Evolutionary conservation across 768 basidiomycete genomes (phyloP).

Genomic region (Arthromyces matolae): DNA sequence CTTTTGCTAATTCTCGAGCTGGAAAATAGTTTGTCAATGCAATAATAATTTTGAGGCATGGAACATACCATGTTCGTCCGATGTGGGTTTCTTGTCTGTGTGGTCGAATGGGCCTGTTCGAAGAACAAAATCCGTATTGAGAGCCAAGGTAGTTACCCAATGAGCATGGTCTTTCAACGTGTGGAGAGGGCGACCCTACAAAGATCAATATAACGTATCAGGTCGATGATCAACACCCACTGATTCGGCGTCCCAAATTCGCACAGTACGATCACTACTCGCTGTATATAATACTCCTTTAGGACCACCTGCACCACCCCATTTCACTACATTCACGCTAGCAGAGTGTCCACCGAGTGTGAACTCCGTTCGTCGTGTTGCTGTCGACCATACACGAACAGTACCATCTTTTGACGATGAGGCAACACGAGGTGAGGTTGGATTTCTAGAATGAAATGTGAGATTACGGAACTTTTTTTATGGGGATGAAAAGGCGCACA

Average conservation of each 20-base stretch:
- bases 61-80: constrained; percentile 75
- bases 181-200: constrained; percentile 76
- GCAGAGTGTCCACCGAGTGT: constrained; percentile 91
- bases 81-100: constrained; percentile 68
- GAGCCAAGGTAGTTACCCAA: constrained; percentile 95
- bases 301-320: constrained; percentile 80
- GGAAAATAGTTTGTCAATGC: neutral
- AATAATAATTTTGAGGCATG: neutral
- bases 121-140: constrained; percentile 88
- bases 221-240: constrained; percentile 35
- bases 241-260: constrained; percentile 85
- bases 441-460: constrained; percentile 50
- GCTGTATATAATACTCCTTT: constrained; percentile 89
- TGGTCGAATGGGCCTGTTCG: constrained; percentile 96
- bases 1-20: constrained; percentile 76
- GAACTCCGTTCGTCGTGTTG: constrained; percentile 69
- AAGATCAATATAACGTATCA: constrained; percentile 5
- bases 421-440: constrained; percentile 76
- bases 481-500: constrained; percentile 40
- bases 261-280: constrained; percentile 89
- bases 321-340: constrained; percentile 91
- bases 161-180: constrained; percentile 94
- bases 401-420: constrained; percentile 96
- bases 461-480: neutral
- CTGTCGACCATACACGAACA: constrained; percentile 89